Evolutionary conservation across 805 yeast species (phyloP), one percentile per base, ranked within the genome.

Genomic region (Yarrowia sp.): DNA sequence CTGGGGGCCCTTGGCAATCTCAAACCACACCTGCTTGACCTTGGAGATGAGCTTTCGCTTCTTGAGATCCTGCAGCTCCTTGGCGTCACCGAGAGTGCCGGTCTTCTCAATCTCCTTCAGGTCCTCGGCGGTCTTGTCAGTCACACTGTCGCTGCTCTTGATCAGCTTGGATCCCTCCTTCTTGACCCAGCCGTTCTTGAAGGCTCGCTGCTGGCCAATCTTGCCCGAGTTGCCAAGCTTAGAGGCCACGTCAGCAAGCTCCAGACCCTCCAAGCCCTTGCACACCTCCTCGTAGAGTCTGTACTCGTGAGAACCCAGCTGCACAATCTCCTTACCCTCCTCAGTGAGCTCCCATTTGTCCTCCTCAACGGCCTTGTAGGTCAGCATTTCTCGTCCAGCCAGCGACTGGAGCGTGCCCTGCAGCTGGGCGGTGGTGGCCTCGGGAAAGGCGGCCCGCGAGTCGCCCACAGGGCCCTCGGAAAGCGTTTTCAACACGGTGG

Each of bases 121-220:
- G 72, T 87, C 86, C 32, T 80, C 81, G 67, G 89, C 89, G 15
- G 93, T 90, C 59, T 81, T 82, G 79, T 91, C 97, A 11, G 78
- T 80, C 45, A 92, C 92, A 68, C 83, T 78, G 15, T 77, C 79
- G 49, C 80, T 81, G 61, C 82, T 79, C 41, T 88, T 82, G 64
- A 91, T 85, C 73, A 94, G 84, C 75, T 84, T 87, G 74, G 90
- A 97, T 69, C 94, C 96, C 70, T 89, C 90, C 78, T 96, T 95
- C 72, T 85, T 81, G 75, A 95, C 88, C 99, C 99, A 95, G 50
- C 97, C 96, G 79, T 93, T 93, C 80, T 92, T 94, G 85, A 95
- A 96, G 16, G 98, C 99, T 75, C 93, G 88, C 74, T 97, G 97
- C 82, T 95, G 99, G 72, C 99, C 99, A 72, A 94, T 84, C 74